Percentiles rank a stretch among this genome's conserved stretches.
These are phyloP conservation scores for Starmerella riodocensis DNA, from an alignment of 805 yeast species.

Conservation along the genomic window DNA sequence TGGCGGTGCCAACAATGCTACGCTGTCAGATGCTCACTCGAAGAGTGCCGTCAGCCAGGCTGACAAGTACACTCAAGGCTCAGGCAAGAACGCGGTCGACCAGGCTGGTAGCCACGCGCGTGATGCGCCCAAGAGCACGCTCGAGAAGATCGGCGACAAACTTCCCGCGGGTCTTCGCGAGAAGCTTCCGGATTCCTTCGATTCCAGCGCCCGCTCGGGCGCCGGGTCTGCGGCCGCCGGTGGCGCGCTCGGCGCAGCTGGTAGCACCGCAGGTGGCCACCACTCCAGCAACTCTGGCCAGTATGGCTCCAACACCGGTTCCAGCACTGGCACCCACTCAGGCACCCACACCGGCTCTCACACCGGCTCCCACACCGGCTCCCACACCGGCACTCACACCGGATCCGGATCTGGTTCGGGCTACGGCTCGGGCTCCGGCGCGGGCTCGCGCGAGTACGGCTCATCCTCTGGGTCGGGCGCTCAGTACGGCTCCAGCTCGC, in stretches of 20 bases:
- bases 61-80: too few species aligned
- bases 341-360: background rate
- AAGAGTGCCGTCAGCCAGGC: too few species aligned
- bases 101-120: too few species aligned
- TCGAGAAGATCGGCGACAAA: too few species aligned
- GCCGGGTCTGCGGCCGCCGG: background rate
- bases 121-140: too few species aligned
- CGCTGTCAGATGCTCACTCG: too few species aligned
- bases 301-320: conserved; percentile 23
- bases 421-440: conserved; percentile 1
- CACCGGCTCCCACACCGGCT: background rate
- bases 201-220: background rate
- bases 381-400: background rate
- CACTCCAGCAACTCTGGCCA: background rate
- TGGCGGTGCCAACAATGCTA: too few species aligned
- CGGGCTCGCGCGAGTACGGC: conserved; percentile 1
- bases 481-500: background rate
- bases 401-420: conserved; percentile 2
- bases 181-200: too few species aligned
- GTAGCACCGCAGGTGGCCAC: conserved; percentile 4
- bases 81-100: too few species aligned
- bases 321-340: background rate
- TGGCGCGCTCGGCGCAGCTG: background rate
- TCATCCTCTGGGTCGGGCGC: background rate
- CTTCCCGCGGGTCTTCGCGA: too few species aligned